Conservation (phyloP, 768 basidiomycete species). For the Trametes maxima region DNA sequence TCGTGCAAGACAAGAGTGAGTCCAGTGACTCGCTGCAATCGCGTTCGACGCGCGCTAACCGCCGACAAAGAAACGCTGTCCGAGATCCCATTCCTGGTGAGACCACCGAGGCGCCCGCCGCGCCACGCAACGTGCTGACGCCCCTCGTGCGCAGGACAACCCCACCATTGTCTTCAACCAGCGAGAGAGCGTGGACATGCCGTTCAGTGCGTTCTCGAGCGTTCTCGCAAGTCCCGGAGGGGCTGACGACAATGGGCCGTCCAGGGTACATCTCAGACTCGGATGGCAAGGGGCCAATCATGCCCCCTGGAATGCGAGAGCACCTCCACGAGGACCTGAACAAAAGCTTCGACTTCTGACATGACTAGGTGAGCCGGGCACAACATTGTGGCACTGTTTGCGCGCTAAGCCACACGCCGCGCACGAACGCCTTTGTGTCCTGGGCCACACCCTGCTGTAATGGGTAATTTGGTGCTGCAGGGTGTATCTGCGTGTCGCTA, state of each 20-base stretch:
- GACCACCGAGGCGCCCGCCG: conserved; percentile 28
- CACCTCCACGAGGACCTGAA: conserved; percentile 85
- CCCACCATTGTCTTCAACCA: conserved; percentile 89
- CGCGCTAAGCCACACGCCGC: not conserved
- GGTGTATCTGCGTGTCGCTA: too few relatives aligned
- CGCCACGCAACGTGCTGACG: not conserved
- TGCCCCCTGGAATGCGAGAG: conserved; percentile 90
- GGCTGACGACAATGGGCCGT: not conserved
- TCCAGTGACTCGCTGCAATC: not conserved
- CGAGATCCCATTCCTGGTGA: conserved; percentile 72
- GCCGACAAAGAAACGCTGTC: conserved; percentile 55
- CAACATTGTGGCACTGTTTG: not conserved
- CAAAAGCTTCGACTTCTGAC: conserved; percentile 80
- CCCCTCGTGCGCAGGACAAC: conserved; percentile 57
- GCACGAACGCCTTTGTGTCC: not conserved
- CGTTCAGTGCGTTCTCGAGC: conserved; percentile 71
- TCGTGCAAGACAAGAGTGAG: conserved; percentile 72
- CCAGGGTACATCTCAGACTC: conserved; percentile 50
- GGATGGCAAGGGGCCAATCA: conserved; percentile 60
- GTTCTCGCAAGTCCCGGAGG: not conserved
- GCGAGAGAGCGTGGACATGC: conserved; percentile 97
- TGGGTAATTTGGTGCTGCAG: too few relatives aligned
- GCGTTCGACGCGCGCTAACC: not conserved
- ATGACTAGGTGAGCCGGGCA: not conserved
- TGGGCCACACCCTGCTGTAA: too few relatives aligned